Evolutionary conservation across 768 basidiomycete genomes (phyloP).

Genomic region (Tulasnella calospora): DNA sequence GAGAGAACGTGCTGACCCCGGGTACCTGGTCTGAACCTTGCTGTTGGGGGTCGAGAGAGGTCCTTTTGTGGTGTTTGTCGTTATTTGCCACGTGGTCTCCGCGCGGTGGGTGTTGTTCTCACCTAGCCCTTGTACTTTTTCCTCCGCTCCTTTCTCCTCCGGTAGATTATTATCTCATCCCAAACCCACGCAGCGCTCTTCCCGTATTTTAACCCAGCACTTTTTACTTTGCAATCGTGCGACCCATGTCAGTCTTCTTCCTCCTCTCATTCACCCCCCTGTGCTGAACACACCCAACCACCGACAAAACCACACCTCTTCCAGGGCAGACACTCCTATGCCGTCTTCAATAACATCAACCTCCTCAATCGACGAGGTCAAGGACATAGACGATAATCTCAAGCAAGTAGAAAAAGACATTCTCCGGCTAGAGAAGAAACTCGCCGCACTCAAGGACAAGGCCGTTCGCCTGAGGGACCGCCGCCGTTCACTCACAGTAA

Average conservation of each 20-base stretch:
- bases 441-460: conserved; percentile 7
- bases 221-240: not conserved
- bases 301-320: not conserved
- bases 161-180: not conserved
- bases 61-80: not conserved
- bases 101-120: conserved; percentile 5
- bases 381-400: conserved; percentile 15
- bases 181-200: not conserved
- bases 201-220: not conserved
- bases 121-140: not conserved
- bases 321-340: not conserved
- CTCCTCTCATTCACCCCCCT: not conserved
- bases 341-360: not conserved
- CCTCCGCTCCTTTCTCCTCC: not conserved
- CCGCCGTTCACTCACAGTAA: conserved; percentile 15
- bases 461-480: conserved; percentile 8
- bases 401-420: conserved; percentile 20
- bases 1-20: not conserved
- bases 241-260: not conserved
- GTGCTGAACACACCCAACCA: not conserved
- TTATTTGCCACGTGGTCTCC: not conserved
- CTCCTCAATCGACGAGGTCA: conserved; percentile 19
- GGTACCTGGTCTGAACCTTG: not conserved
- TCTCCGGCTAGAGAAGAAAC: conserved; percentile 15
- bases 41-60: not conserved